These are phyloP conservation scores for Solanum appendiculatum DNA, from an alignment of 257 asterid species.

Conservation along the genomic window DNA sequence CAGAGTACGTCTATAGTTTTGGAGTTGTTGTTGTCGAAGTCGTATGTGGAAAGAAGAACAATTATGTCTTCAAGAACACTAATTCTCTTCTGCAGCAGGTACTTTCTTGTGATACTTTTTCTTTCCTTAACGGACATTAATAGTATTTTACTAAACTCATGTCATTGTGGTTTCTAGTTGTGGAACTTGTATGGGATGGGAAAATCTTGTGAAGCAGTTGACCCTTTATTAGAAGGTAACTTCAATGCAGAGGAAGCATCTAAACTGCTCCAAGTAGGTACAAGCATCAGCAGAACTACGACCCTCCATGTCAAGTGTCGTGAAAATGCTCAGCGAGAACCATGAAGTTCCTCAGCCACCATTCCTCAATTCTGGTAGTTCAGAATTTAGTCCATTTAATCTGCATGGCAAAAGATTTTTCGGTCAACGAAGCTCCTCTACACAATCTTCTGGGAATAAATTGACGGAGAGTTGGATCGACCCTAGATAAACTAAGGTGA, in stretches of 20 bases:
- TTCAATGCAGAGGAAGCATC: constrained; percentile 34
- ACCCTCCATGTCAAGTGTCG: constrained; percentile 51
- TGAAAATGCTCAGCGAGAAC: constrained; percentile 33
- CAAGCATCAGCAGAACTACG: constrained; percentile 53
- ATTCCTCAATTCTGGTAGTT: constrained; percentile 27
- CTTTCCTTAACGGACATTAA: not conserved
- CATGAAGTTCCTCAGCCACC: constrained; percentile 42
- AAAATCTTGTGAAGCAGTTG: constrained; percentile 32
- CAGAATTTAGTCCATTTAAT: constrained; percentile 11
- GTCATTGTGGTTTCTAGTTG: constrained; percentile 12
- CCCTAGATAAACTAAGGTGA: constrained; percentile 29
- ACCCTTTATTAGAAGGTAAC: constrained; percentile 29
- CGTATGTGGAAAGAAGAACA: constrained; percentile 34
- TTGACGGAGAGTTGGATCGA: constrained; percentile 40
- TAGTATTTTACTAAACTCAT: not conserved
- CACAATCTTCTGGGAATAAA: constrained; percentile 40
- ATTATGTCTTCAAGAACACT: constrained; percentile 17
- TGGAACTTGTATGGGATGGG: constrained; percentile 37
- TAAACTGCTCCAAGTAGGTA: constrained; percentile 37
- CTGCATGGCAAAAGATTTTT: constrained; percentile 1
- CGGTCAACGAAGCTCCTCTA: constrained; percentile 12
- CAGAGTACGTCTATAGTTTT: constrained; percentile 67
- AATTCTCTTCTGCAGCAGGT: constrained; percentile 45
- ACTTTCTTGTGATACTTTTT: not conserved
- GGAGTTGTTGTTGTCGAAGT: constrained; percentile 63